A percentile compares a stretch with the other conserved stretches of the same genome.
These are phyloP conservation scores for Pilaira anomala DNA, from an alignment of 192 early-diverging fungal genomes.

Conservation along the genomic window DNA sequence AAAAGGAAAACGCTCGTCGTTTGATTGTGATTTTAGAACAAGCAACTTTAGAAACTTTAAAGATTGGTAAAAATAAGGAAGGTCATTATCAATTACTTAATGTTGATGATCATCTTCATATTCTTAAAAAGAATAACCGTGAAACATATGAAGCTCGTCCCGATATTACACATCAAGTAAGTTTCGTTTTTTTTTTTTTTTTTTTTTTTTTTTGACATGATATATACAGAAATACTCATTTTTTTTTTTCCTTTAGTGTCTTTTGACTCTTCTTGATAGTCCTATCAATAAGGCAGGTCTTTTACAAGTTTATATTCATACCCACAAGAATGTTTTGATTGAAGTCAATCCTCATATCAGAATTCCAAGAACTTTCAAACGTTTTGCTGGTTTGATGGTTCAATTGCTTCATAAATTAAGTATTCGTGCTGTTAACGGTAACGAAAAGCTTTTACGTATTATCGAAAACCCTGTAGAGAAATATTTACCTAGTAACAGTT, in stretches of 20 bases:
- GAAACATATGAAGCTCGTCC: slow-evolving; percentile 82
- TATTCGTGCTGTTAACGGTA: slow-evolving; percentile 88
- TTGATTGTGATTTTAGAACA: slow-evolving; percentile 92
- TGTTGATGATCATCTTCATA: slow-evolving; percentile 92
- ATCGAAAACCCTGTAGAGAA: slow-evolving; percentile 98
- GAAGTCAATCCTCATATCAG: slow-evolving; percentile 97
- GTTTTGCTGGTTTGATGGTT: slow-evolving; percentile 97
- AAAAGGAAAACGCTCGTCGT: slow-evolving; percentile 74
- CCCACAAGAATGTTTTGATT: slow-evolving; percentile 90
- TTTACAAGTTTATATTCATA: slow-evolving; percentile 98
- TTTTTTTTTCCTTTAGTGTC: slow-evolving; percentile 53
- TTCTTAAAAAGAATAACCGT: slow-evolving; percentile 80
- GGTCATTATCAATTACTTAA: slow-evolving; percentile 87
- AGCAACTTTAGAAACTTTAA: slow-evolving; percentile 89
- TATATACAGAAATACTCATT: not conserved
- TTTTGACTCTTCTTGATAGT: slow-evolving; percentile 93
- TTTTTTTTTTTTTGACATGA: not conserved
- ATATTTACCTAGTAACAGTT: slow-evolving; percentile 85
- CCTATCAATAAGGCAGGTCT: slow-evolving; percentile 98
- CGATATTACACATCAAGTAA: slow-evolving; percentile 94
- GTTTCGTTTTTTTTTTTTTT: too few relatives aligned
- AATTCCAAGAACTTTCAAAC: slow-evolving; percentile 99
- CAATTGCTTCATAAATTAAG: slow-evolving; percentile 97
- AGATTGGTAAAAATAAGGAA: slow-evolving; percentile 75
- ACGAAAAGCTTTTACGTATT: slow-evolving; percentile 91